Evolutionary conservation across 1,284 basidiomycete species (phyloP), one percentile per base, ranked within the genome.

Genomic region (Moniliophthora roreri): DNA sequence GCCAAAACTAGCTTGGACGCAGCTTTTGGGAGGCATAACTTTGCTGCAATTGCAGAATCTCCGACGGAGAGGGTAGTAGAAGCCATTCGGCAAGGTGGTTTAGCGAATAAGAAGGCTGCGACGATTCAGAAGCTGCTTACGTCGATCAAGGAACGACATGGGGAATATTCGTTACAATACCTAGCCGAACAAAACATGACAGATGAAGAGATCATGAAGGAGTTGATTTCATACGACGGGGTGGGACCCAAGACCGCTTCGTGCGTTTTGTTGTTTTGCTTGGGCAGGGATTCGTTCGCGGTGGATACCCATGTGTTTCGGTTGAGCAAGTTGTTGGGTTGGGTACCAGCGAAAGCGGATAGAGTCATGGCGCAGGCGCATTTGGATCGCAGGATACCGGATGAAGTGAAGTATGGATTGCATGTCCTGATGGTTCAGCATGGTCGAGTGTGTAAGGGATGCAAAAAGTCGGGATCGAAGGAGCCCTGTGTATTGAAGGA

Each of bases 181-280:
- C 76, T 85, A 40, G 73, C 84, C 0, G 65, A 41, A 54, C 9
- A 61, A 48, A 2, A 56, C 3, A 50, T 68, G 40, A 52, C 78
- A 1, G 80, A 90, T 63, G 79, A 81, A 35, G 77, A 80, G 32
- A 82, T 84, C 20, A 91, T 90, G 87, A 69, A 76, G 55, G 85
- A 84, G 58, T 74, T 90, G 16, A 75, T 87, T n/a, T 75, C 78
- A 4, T 85, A 85, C 58, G 72, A 82, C 41, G 87, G 87, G 0
- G 86, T 92, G 2, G 89, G 90, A 0, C 85, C 87, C 1, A 92
- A 92, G 70, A 91, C 89, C 0, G 88, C 88, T 0, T 82, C 83
- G 4, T 92, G 90, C 62, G 89, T 91, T 0, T 66, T 89, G 13
- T 73, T 91, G n/a, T 91, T 92, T 65, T 89, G 87, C 63, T 73